phyloP scores from a whole-genome alignment of 371 early-diverging fungal genomes.

The Saksenaea oblongispora region DNA sequence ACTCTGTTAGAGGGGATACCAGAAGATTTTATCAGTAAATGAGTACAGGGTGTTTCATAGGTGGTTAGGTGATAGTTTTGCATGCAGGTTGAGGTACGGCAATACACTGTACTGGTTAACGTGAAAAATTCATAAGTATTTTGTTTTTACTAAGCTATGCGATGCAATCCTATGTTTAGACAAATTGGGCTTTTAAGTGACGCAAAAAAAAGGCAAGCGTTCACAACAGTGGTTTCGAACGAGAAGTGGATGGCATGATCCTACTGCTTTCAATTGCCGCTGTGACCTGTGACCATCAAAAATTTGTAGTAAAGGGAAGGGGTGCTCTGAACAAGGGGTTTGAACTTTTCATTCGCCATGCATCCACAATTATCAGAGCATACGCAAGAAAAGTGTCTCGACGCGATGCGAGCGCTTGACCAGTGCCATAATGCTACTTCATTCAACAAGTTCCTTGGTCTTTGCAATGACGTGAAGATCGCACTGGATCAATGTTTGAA shows the following conservation, averaged over 20 bases:
- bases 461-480: constrained; percentile 41
- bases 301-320: background rate
- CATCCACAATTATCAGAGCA: constrained; percentile 49
- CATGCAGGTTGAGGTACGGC: too few species aligned
- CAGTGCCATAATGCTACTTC: constrained; percentile 46
- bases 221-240: too few species aligned
- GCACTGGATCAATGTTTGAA: constrained; percentile 43
- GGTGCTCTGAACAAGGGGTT: background rate
- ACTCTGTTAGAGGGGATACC: too few species aligned
- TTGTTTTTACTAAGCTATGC: too few species aligned
- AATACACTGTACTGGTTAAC: too few species aligned
- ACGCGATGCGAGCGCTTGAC: constrained; percentile 45
- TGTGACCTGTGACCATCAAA: background rate
- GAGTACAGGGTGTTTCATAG: too few species aligned
- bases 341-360: constrained; percentile 21
- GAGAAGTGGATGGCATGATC: background rate
- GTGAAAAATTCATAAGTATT: too few species aligned
- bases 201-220: too few species aligned
- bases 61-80: too few species aligned
- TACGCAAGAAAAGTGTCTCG: constrained; percentile 45
- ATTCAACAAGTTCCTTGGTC: constrained; percentile 45
- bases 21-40: too few species aligned
- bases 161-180: too few species aligned
- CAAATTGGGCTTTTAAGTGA: too few species aligned
- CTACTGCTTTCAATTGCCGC: background rate